phyloP scores from a whole-genome alignment of 139 green algal genomes.

The Micractinium sp. region DNA sequence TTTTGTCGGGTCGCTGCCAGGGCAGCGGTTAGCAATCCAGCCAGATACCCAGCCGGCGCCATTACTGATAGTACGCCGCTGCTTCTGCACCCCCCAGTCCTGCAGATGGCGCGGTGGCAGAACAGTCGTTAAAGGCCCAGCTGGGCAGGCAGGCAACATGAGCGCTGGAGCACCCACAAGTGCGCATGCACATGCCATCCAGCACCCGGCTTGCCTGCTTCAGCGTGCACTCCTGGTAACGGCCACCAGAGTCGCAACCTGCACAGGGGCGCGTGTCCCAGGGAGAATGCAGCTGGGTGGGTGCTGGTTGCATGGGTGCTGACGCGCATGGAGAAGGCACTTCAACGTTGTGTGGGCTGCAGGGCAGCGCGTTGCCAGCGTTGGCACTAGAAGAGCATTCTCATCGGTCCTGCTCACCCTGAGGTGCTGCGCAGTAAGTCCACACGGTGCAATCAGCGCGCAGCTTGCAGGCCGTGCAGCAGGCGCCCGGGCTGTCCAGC shows the following conservation, averaged over 20 bases:
- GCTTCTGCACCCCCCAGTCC: neutral
- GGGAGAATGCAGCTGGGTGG: neutral
- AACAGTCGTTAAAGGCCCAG: no score
- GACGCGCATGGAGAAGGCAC: neutral
- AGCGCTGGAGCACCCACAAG: neutral
- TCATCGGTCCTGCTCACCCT: neutral
- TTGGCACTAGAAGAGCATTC: neutral
- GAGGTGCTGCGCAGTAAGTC: neutral
- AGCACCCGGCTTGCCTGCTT: neutral
- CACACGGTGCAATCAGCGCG: slow-evolving; percentile 2
- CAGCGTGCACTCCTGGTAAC: neutral
- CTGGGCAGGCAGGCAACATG: neutral
- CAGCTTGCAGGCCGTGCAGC: slow-evolving; percentile 6
- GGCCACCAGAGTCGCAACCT: slow-evolving; percentile 4
- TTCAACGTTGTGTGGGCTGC: neutral
- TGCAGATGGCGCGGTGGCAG: neutral
- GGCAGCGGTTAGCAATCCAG: neutral
- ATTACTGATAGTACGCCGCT: neutral
- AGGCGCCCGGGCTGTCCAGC: neutral
- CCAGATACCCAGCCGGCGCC: neutral
- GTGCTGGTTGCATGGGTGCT: neutral
- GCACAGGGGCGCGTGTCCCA: neutral
- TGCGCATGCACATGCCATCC: neutral
- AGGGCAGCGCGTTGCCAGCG: neutral
- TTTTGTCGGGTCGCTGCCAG: neutral